These are phyloP conservation scores for Solanum hybrid DNA, from an alignment of 305 asterid species.

Conservation along the genomic window DNA sequence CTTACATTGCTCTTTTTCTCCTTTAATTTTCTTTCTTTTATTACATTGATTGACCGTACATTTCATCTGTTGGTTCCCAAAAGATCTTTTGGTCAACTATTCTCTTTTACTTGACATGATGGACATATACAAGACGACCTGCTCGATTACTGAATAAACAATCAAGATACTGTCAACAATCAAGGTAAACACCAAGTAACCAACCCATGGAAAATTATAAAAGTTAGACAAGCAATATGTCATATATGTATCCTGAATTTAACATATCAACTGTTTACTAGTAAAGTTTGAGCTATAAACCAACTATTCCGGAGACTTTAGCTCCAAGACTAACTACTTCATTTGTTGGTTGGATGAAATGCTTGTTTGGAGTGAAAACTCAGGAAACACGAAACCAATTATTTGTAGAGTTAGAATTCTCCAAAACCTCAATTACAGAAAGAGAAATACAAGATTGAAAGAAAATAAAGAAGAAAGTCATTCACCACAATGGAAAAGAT, in stretches of 20 bases:
- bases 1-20: not conserved
- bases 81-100: not conserved
- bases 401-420: not conserved
- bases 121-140: not conserved
- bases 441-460: not conserved
- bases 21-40: not conserved
- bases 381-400: not conserved
- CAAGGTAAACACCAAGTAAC: not conserved
- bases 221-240: not conserved
- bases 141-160: not conserved
- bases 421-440: not conserved
- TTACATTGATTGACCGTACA: not conserved
- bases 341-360: not conserved
- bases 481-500: not conserved
- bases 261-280: not conserved
- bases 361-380: not conserved
- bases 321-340: not conserved
- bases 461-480: not conserved
- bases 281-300: not conserved
- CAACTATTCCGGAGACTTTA: not conserved
- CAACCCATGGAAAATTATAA: not conserved
- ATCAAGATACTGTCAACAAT: not conserved
- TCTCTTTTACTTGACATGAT: not conserved
- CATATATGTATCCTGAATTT: not conserved
- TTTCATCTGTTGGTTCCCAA: not conserved